Percentiles rank a stretch among this genome's conserved stretches.
phyloP scores from a whole-genome alignment of 2,329 filamentous ascomycete genomes.

The Phialemonium atrogriseum region DNA sequence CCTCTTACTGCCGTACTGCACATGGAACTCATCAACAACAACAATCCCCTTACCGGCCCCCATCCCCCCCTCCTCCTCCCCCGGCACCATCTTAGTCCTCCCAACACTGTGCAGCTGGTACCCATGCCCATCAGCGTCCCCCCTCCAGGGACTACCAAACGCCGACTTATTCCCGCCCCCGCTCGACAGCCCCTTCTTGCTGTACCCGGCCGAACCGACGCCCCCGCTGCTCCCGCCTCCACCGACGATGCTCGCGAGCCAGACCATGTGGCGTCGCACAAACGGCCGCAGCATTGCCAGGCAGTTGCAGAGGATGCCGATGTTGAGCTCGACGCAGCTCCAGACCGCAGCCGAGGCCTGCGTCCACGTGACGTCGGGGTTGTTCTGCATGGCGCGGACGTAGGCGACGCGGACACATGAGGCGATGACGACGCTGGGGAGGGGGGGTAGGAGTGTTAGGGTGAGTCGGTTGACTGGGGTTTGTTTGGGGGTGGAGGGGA shows the following conservation, averaged over 20 bases:
- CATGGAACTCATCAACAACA: slow-evolving; percentile 1
- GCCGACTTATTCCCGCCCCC: neutral
- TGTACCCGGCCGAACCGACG: too few species aligned
- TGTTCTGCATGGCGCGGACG: slow-evolving; percentile 15
- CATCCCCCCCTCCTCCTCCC: neutral
- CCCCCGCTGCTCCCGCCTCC: slow-evolving; percentile 1
- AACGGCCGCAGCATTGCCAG: slow-evolving; percentile 17
- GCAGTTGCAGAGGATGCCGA: slow-evolving; percentile 19
- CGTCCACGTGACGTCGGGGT: slow-evolving; percentile 23
- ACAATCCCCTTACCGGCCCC: slow-evolving; percentile 1
- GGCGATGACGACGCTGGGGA: slow-evolving; percentile 14
- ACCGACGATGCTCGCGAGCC: slow-evolving; percentile 6
- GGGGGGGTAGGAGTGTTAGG: slow-evolving; percentile 1
- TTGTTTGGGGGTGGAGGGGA: neutral
- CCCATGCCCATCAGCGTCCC: slow-evolving; percentile 3
- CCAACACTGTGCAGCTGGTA: slow-evolving; percentile 12
- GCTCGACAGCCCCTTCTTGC: slow-evolving; percentile 2
- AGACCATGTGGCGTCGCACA: slow-evolving; percentile 11
- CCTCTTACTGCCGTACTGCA: too few species aligned
- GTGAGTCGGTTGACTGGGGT: neutral
- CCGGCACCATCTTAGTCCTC: slow-evolving; percentile 3
- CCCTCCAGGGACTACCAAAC: slow-evolving; percentile 1
- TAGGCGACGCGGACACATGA: slow-evolving; percentile 18
- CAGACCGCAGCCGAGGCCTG: slow-evolving; percentile 16
- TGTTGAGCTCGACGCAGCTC: slow-evolving; percentile 26